Conservation (phyloP, 2,329 filamentous ascomycete genomes). For the Hymenoscyphus occultus region DNA sequence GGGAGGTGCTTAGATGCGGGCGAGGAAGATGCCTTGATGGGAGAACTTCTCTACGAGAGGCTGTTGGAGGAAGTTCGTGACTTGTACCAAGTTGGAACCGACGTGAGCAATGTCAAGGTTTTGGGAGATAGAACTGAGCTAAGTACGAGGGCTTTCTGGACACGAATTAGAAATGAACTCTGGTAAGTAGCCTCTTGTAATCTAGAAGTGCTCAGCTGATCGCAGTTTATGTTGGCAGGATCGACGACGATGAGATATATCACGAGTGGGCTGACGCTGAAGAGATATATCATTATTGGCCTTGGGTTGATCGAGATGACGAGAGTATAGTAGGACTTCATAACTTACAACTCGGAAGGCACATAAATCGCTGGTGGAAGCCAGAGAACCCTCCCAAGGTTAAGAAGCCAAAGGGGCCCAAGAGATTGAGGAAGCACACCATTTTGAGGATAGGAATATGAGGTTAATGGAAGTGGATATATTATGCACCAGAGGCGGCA, state of each 20-base stretch:
- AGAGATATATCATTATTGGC: constrained; percentile 3
- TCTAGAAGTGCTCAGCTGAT: not conserved
- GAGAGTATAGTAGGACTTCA: not conserved
- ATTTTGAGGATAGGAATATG: not conserved
- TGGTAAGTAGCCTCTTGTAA: not conserved
- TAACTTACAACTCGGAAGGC: not conserved
- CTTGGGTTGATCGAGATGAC: not conserved
- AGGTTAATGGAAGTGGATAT: not conserved
- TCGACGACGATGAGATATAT: constrained; percentile 12
- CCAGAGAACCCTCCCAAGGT: not conserved
- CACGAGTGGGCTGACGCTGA: constrained; percentile 12
- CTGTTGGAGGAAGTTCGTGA: constrained; percentile 18
- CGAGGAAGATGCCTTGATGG: not conserved
- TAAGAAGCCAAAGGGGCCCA: not conserved
- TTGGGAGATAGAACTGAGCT: constrained; percentile 15
- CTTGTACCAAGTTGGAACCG: constrained; percentile 4
- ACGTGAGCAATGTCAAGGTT: not conserved
- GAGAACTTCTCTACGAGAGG: constrained; percentile 12
- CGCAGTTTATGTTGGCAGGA: not conserved
- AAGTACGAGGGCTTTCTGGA: constrained; percentile 25
- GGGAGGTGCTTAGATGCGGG: constrained; percentile 18
- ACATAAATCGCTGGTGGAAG: not conserved
- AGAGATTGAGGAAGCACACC: not conserved
- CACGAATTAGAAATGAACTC: constrained; percentile 21
- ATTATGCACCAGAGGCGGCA: too few relatives aligned